These are phyloP conservation scores for Scheffersomyces insectosa DNA, from an alignment of 1,139 yeast genomes.

Conservation along the genomic window DNA sequence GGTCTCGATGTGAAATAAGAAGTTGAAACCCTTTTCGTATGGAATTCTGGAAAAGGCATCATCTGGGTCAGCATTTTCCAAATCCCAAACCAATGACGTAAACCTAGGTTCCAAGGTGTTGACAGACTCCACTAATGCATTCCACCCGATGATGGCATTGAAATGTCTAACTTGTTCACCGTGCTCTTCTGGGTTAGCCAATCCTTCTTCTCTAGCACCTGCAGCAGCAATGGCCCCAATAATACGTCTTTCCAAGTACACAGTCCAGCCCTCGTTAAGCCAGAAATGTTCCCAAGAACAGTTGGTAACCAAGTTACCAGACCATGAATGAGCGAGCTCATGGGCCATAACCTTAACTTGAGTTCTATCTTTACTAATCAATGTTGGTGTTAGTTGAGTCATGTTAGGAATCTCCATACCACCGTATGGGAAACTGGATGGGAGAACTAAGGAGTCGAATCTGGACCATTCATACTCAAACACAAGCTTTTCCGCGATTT, in stretches of 20 bases:
- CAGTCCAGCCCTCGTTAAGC: constrained; percentile 45
- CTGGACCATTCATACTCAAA: constrained; percentile 37
- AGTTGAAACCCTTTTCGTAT: constrained; percentile 38
- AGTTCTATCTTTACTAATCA: constrained; percentile 34
- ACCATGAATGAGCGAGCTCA: constrained; percentile 42
- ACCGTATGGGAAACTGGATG: constrained; percentile 39
- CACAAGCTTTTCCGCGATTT: constrained; percentile 33
- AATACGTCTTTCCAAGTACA: constrained; percentile 37
- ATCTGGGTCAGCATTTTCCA: constrained; percentile 30
- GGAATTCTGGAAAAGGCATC: constrained; percentile 38
- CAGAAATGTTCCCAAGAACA: constrained; percentile 42
- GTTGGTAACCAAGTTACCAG: constrained; percentile 39
- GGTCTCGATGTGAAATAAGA: constrained; percentile 31
- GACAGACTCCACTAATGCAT: constrained; percentile 25
- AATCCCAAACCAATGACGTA: constrained; percentile 32
- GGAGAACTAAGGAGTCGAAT: constrained; percentile 35
- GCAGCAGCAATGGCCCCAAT: constrained; percentile 31
- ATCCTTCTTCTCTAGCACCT: constrained; percentile 24
- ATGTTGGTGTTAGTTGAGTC: constrained; percentile 39
- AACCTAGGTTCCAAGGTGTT: constrained; percentile 18
- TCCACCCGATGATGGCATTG: constrained; percentile 33
- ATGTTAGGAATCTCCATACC: constrained; percentile 44
- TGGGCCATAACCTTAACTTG: constrained; percentile 40
- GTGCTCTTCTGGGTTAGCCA: constrained; percentile 14
- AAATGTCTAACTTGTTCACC: constrained; percentile 37